Percentiles rank a stretch among this genome's conserved stretches.
These are phyloP conservation scores for Sporothrix humicola DNA, from an alignment of 2,329 filamentous ascomycete genomes.

Conservation along the genomic window DNA sequence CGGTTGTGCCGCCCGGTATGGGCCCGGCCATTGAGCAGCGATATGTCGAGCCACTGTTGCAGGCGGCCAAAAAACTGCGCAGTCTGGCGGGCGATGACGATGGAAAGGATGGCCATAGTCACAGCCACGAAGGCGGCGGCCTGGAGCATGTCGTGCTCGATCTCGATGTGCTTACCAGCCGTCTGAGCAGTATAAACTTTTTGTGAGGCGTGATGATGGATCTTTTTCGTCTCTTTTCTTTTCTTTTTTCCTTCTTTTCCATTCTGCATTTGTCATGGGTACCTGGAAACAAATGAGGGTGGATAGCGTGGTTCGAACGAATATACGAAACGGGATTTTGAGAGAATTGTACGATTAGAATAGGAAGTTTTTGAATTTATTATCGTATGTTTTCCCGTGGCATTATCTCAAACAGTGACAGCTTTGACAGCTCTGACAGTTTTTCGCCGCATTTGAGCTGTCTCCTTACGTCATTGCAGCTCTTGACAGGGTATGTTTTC, in stretches of 20 bases:
- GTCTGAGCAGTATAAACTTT: slow-evolving; percentile 35
- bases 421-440: neutral
- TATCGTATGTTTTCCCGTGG: neutral
- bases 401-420: neutral
- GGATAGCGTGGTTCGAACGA: neutral
- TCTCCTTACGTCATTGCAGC: neutral
- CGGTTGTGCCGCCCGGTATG: slow-evolving; percentile 62
- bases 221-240: neutral
- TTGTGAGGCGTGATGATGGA: slow-evolving; percentile 26
- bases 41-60: slow-evolving; percentile 60
- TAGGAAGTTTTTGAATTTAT: neutral
- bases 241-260: neutral
- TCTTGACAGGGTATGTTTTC: neutral
- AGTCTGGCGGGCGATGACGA: slow-evolving; percentile 18
- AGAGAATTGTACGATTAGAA: neutral
- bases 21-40: slow-evolving; percentile 62
- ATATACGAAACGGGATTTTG: slow-evolving; percentile 16
- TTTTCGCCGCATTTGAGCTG: neutral
- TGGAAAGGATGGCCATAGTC: neutral
- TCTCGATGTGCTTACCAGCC: slow-evolving; percentile 34
- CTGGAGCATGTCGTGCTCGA: slow-evolving; percentile 33
- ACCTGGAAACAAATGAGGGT: neutral
- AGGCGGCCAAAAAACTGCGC: slow-evolving; percentile 42
- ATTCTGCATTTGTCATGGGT: slow-evolving; percentile 8
- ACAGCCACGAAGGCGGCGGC: neutral